Percentiles rank a stretch among this genome's conserved stretches.
phyloP scores from a whole-genome alignment of 768 basidiomycete species.

The Amanita jacksonii region DNA sequence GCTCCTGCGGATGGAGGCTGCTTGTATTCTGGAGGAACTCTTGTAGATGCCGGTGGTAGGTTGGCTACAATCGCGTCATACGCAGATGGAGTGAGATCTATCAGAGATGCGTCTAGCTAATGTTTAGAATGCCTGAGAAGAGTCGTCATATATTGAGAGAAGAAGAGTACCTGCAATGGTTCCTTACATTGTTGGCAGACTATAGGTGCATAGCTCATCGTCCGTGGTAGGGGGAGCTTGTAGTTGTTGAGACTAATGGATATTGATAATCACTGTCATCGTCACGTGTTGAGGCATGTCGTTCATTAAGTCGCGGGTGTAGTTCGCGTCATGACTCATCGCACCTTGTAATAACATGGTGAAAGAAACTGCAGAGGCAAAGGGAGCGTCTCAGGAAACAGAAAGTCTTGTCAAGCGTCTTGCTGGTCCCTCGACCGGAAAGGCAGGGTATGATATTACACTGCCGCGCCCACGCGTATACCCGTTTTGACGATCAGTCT shows the following conservation, averaged over 20 bases:
- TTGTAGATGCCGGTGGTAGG: constrained; percentile 43
- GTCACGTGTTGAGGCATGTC: constrained; percentile 4
- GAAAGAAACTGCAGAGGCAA: background rate
- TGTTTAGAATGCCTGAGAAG: constrained; percentile 8
- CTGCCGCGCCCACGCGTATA: too few species aligned
- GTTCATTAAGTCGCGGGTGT: too few species aligned
- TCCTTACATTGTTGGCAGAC: constrained; percentile 90
- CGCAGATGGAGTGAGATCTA: constrained; percentile 76
- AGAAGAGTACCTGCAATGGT: constrained; percentile 57
- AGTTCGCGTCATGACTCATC: too few species aligned
- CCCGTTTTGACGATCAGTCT: background rate
- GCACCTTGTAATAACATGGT: too few species aligned
- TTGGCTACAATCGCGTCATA: constrained; percentile 77
- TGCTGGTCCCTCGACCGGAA: constrained; percentile 82
- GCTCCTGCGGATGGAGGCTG: constrained; percentile 11
- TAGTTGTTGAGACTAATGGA: too few species aligned
- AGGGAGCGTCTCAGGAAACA: constrained; percentile 45
- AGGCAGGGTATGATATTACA: constrained; percentile 61
- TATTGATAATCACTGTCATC: background rate
- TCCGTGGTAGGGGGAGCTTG: too few species aligned
- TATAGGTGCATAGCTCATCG: constrained; percentile 33
- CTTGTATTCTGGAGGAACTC: constrained; percentile 24
- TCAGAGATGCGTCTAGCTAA: constrained; percentile 84
- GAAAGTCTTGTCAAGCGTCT: constrained; percentile 68
- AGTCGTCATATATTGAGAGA: constrained; percentile 11